Conservation (phyloP, 78 protist genomes). For the Speleostelium caveatum region DNA sequence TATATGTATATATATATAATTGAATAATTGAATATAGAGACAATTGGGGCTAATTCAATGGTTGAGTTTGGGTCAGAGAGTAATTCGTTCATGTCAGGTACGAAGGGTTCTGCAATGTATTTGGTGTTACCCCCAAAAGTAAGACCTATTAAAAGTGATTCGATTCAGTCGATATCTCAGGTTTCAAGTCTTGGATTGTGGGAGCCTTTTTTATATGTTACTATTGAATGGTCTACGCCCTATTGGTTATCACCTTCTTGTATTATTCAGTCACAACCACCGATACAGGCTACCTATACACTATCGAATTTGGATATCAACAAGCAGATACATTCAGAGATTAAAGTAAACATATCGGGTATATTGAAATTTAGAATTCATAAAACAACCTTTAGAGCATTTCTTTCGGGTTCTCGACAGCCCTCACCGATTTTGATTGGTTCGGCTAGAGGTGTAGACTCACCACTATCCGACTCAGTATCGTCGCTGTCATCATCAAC, state of each 20-base stretch:
- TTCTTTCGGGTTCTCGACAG: neutral
- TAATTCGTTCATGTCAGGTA: constrained; percentile 59
- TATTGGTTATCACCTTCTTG: constrained; percentile 50
- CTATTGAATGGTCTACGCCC: constrained; percentile 63
- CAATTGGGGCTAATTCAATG: constrained; percentile 44
- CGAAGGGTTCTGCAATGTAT: constrained; percentile 58
- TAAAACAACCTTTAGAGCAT: neutral
- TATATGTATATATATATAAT: neutral
- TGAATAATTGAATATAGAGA: neutral
- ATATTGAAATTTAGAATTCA: neutral
- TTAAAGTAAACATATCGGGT: neutral
- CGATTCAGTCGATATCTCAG: constrained; percentile 41
- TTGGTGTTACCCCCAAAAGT: constrained; percentile 33
- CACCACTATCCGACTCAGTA: neutral
- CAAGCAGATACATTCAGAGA: constrained; percentile 56
- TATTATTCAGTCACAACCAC: neutral
- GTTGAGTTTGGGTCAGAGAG: constrained; percentile 74
- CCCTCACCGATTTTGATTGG: too few relatives aligned
- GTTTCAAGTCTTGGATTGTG: constrained; percentile 6
- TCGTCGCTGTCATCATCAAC: neutral
- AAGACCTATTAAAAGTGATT: constrained; percentile 9
- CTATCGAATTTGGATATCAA: constrained; percentile 20
- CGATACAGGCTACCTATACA: neutral
- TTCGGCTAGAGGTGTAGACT: too few relatives aligned
- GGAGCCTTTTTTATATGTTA: constrained; percentile 63